Evolutionary conservation across 495 filamentous ascomycete species (phyloP), one percentile per base, ranked within the genome.

Genomic region (Thermochaetoides thermophila): DNA sequence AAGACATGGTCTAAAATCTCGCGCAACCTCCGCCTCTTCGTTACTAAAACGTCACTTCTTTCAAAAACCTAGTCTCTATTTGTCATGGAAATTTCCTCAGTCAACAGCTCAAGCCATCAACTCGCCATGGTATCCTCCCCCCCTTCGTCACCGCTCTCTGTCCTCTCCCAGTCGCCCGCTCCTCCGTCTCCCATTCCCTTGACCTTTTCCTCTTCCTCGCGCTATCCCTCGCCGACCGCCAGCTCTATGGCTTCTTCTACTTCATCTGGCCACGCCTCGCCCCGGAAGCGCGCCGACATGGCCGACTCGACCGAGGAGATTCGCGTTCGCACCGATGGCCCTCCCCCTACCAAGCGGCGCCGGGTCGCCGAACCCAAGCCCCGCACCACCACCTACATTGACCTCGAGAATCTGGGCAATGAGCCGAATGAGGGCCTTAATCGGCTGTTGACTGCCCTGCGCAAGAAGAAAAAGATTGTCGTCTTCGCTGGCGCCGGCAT

Each of bases 401-500:
- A 89, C 54, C 57, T 94, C 4, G 61, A 69, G 12, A 54, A 54
- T 16, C 63, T 66, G 29, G 45, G 45, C 32, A 66, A 59, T n/a
- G 55, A 57, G 22, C 53, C 59, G 11, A 52, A 64, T 27, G 48
- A 44, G 15, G 44, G 80, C 29, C 56, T 94, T 7, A 68, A 77
- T 32, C 65, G 73, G 31, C 63, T 97, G 10, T 55, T 83, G 23
- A 71, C 79, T 32, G 75, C 72, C n/a, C 56, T 97, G 39, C 76
- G 79, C 35, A 81, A 81, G 49, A 89, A 84, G 58, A 78, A 79
- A 55, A 95, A 93, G 60, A 93, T 97, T 45, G 83, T 97, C 13
- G 84, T 94, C 26, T 82, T 97, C 55, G 87, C 87, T 19, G 89
- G 89, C 31, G 89, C 89, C 20, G 89, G 89, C 32, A 96, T 97